Conservation (phyloP, 345 rosid genomes). For the Excoecaria agallocha region DNA sequence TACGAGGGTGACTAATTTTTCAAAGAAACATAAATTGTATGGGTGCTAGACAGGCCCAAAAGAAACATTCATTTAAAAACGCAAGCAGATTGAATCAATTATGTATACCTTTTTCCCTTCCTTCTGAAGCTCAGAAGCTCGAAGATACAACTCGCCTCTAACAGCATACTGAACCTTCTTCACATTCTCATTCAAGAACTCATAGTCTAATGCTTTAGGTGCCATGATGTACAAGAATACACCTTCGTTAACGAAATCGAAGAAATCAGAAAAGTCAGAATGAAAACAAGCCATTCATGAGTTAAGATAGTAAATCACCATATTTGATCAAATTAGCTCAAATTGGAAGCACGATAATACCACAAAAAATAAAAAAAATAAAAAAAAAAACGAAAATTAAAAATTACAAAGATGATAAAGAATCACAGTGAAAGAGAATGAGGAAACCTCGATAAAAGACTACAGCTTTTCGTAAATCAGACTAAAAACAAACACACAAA, state of each 20-base stretch:
- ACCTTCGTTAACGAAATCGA: slow-evolving; percentile 17
- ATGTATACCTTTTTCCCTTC: slow-evolving; percentile 86
- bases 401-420: neutral
- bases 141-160: slow-evolving; percentile 94
- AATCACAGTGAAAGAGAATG: neutral
- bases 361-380: neutral
- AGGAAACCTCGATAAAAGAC: neutral
- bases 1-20: neutral
- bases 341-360: neutral
- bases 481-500: slow-evolving; percentile 4
- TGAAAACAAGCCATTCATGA: neutral
- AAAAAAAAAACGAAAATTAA: neutral
- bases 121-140: slow-evolving; percentile 99
- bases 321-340: neutral
- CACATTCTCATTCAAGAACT: slow-evolving; percentile 76
- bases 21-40: neutral
- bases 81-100: neutral
- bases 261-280: neutral
- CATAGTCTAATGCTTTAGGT: slow-evolving; percentile 64
- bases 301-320: neutral
- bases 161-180: slow-evolving; percentile 96
- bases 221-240: slow-evolving; percentile 47
- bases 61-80: neutral
- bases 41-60: neutral
- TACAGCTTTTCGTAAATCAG: neutral